Conservation (phyloP, 768 basidiomycete genomes). For the Lactarius indigo region DNA sequence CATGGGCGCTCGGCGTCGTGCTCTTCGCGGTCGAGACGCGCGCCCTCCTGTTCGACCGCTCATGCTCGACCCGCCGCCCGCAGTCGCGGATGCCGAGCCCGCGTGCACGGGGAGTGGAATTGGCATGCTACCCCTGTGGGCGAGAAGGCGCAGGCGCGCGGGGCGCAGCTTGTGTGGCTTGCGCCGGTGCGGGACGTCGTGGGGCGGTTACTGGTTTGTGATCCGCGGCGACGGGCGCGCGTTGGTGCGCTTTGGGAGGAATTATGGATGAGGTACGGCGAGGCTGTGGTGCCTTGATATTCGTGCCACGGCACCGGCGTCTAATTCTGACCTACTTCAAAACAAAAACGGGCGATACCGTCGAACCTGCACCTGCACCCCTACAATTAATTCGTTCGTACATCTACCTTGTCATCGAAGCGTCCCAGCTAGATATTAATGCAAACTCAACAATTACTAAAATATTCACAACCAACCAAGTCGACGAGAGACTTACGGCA, state of each 20-base stretch:
- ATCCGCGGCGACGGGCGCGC: slow-evolving; percentile 55
- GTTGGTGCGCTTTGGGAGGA: slow-evolving; percentile 46
- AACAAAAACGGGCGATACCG: slow-evolving; percentile 1
- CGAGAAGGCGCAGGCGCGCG: too few relatives aligned
- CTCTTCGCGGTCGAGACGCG: slow-evolving; percentile 72
- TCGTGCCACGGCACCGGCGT: too few relatives aligned
- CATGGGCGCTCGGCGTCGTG: slow-evolving; percentile 89
- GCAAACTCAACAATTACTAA: neutral
- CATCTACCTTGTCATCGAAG: neutral
- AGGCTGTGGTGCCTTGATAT: neutral
- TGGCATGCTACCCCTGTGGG: slow-evolving; percentile 46
- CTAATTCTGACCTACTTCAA: too few relatives aligned
- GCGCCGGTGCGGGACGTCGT: slow-evolving; percentile 54
- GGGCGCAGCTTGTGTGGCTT: slow-evolving; percentile 38
- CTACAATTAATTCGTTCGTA: neutral
- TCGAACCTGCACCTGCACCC: neutral
- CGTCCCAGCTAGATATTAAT: neutral
- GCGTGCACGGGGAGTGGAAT: slow-evolving; percentile 69
- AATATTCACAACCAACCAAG: neutral
- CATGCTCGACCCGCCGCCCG: slow-evolving; percentile 27
- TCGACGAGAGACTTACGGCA: too few relatives aligned
- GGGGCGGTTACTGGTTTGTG: slow-evolving; percentile 59
- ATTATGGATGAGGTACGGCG: slow-evolving; percentile 11
- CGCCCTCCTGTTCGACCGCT: slow-evolving; percentile 62
- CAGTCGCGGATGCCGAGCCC: slow-evolving; percentile 34